phyloP scores from a whole-genome alignment of 176 grass and related monocot genomes.

The Triticum timopheevii region DNA sequence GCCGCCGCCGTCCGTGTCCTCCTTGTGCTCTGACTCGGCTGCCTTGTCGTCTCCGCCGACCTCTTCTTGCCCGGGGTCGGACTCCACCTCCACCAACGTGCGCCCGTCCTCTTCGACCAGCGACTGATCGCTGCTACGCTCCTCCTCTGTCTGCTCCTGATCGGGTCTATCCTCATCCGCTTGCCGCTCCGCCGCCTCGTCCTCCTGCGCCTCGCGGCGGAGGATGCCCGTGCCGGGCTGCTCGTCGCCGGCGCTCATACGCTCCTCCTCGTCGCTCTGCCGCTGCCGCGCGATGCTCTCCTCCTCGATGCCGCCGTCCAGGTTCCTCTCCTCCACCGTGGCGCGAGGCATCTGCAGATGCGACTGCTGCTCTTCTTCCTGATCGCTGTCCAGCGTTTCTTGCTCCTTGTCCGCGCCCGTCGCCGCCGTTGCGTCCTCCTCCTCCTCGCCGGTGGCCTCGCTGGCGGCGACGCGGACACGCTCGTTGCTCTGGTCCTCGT shows the following conservation, averaged over 20 bases:
- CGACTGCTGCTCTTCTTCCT: conserved; percentile 29
- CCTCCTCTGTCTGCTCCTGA: conserved; percentile 11
- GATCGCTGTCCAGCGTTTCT: conserved; percentile 15
- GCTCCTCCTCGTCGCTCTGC: conserved; percentile 53
- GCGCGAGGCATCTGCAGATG: conserved; percentile 29
- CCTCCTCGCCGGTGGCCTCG: not conserved
- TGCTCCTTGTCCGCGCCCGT: not conserved
- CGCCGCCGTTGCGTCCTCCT: not conserved
- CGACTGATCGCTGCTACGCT: not conserved
- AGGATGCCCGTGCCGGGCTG: conserved; percentile 26
- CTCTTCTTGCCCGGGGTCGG: conserved; percentile 15
- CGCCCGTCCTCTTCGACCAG: conserved; percentile 7
- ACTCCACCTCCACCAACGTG: not conserved
- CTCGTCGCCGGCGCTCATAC: conserved; percentile 46
- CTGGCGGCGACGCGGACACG: not conserved
- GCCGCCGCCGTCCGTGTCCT: conserved; percentile 1
- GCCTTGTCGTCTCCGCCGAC: conserved; percentile 23
- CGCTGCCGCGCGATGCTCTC: conserved; percentile 57
- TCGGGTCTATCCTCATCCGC: conserved; percentile 10
- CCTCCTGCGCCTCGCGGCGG: conserved; percentile 44
- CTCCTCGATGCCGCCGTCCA: conserved; percentile 73
- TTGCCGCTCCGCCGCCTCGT: not conserved
- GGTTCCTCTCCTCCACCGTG: conserved; percentile 58
- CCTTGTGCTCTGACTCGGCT: conserved; percentile 13
- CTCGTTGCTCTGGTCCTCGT: conserved; percentile 17